Percentiles rank a stretch among this genome's conserved stretches.
Conservation (phyloP, 805 yeast species). For the Saturnispora sanitii region DNA sequence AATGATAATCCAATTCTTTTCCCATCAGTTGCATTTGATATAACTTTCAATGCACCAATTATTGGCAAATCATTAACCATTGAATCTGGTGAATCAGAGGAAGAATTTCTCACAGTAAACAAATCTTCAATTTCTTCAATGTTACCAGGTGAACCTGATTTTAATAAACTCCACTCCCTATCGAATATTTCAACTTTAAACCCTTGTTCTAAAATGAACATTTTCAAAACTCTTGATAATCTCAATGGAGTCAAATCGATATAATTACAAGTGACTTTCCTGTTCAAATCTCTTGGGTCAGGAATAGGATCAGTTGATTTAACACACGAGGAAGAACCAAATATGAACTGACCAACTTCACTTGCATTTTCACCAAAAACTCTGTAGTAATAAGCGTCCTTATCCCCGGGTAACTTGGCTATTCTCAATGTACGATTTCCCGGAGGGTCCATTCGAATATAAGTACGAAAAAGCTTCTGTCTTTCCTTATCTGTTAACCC, state of each 20-base stretch:
- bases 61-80: conserved; percentile 35
- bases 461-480: conserved; percentile 16
- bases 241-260: conserved; percentile 75
- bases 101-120: conserved; percentile 26
- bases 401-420: conserved; percentile 41
- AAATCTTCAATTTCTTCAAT: conserved; percentile 67
- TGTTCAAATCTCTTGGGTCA: conserved; percentile 33
- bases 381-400: conserved; percentile 64
- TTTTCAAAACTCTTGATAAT: conserved; percentile 51
- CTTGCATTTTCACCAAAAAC: conserved; percentile 68
- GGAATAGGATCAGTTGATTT: conserved; percentile 30
- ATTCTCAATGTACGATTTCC: conserved; percentile 49
- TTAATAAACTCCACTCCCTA: conserved; percentile 46
- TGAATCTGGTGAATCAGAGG: too few relatives aligned
- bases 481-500: conserved; percentile 7
- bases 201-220: conserved; percentile 60
- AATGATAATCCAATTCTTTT: conserved; percentile 68
- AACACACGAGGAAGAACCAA: conserved; percentile 73
- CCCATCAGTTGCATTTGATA: conserved; percentile 32
- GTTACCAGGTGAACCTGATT: conserved; percentile 85
- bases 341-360: conserved; percentile 72
- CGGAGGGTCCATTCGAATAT: conserved; percentile 38
- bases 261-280: conserved; percentile 35
- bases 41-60: conserved; percentile 42
- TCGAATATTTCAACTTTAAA: conserved; percentile 75